Conservation (phyloP, 2,329 filamentous ascomycete genomes). For the Fusarium fujikuroi region DNA sequence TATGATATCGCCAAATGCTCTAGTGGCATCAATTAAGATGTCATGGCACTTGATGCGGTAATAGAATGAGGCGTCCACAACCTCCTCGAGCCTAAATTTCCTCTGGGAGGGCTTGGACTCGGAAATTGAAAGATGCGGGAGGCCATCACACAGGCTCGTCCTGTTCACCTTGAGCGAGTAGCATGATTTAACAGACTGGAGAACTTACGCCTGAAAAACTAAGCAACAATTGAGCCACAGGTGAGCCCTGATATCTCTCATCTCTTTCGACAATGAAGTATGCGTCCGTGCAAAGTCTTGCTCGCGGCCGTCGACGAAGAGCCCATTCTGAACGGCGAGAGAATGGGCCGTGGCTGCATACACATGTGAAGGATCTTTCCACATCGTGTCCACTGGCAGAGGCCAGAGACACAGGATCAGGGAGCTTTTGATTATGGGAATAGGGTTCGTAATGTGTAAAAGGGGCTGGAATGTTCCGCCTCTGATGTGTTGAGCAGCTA, state of each 20-base stretch:
- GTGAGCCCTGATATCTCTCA: not conserved
- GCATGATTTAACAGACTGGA: too few relatives aligned
- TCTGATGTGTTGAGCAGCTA: not conserved
- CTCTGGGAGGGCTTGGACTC: not conserved
- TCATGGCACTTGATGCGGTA: conserved; percentile 1
- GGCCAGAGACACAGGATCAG: conserved; percentile 2
- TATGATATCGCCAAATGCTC: not conserved
- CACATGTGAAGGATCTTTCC: conserved; percentile 7
- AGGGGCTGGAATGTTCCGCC: not conserved
- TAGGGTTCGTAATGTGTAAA: not conserved
- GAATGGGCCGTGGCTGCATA: not conserved
- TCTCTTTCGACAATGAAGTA: not conserved
- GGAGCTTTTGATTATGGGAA: not conserved
- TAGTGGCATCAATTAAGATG: not conserved
- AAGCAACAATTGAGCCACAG: not conserved
- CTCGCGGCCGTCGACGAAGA: not conserved
- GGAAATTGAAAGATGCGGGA: not conserved
- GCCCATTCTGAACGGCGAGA: conserved; percentile 1
- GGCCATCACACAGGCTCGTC: not conserved
- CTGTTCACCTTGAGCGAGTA: not conserved
- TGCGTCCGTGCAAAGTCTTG: conserved; percentile 5
- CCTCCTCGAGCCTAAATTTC: not conserved
- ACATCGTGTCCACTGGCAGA: not conserved
- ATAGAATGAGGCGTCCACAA: not conserved
- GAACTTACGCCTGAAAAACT: conserved; percentile 4